phyloP scores from a whole-genome alignment of 2,329 filamentous ascomycete species.

The Eurotiales sp. region DNA sequence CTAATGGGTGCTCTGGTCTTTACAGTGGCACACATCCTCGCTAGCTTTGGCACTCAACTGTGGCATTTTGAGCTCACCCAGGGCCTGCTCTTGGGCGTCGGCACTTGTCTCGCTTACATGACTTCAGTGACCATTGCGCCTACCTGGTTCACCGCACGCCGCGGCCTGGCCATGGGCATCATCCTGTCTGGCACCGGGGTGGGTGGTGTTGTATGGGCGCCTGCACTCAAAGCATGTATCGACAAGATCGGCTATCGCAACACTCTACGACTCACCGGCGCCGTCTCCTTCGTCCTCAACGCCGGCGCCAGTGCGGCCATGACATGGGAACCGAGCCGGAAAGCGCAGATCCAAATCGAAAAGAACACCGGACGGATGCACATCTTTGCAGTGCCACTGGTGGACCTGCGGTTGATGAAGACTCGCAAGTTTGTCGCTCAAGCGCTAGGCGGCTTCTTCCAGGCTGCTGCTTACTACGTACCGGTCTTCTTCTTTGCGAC shows the following conservation, averaged over 20 bases:
- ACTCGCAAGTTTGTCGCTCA: conserved; percentile 35
- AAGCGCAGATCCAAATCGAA: conserved; percentile 17
- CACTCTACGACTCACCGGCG: conserved; percentile 32
- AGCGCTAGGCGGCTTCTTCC: conserved; percentile 31
- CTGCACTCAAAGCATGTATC: conserved; percentile 28
- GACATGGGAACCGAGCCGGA: conserved; percentile 25
- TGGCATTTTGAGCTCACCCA: conserved; percentile 33
- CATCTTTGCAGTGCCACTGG: conserved; percentile 25
- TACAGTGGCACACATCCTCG: conserved; percentile 25
- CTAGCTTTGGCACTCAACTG: conserved; percentile 30
- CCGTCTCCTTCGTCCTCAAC: conserved; percentile 29
- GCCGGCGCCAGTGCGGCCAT: conserved; percentile 21
- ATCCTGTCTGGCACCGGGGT: conserved; percentile 36
- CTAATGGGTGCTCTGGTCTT: conserved; percentile 28
- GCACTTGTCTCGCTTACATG: conserved; percentile 35
- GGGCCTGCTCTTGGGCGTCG: conserved; percentile 36
- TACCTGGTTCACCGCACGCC: conserved; percentile 33
- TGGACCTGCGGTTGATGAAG: conserved; percentile 32
- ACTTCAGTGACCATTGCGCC: conserved; percentile 36
- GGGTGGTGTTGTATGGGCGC: conserved; percentile 36
- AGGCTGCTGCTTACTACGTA: conserved; percentile 37
- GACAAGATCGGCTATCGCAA: conserved; percentile 34
- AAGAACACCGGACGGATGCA: conserved; percentile 16
- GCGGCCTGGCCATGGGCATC: conserved; percentile 38
- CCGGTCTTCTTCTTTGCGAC: conserved; percentile 39